Conservation (phyloP, 768 basidiomycete genomes). For the Pisolithus marmoratus region DNA sequence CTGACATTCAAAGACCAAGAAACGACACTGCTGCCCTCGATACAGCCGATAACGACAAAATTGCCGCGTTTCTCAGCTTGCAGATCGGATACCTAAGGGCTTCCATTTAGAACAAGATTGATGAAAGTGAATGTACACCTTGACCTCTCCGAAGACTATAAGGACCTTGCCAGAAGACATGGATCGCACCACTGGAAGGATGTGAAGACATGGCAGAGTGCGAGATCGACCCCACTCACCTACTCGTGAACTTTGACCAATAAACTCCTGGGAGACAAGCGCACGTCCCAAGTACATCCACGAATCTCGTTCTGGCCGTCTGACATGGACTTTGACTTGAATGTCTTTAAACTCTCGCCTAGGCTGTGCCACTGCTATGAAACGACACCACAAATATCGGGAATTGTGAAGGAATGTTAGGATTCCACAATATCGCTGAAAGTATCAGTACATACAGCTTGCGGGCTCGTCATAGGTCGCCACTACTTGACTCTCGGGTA, state of each 20-base stretch:
- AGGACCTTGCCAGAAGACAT: slow-evolving; percentile 62
- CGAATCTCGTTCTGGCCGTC: slow-evolving; percentile 70
- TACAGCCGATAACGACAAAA: slow-evolving; percentile 78
- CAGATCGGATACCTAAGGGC: slow-evolving; percentile 52
- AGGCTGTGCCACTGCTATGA: slow-evolving; percentile 19
- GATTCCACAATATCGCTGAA: not conserved
- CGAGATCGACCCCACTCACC: slow-evolving; percentile 42
- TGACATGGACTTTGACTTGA: slow-evolving; percentile 80
- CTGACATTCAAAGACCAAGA: slow-evolving; percentile 84
- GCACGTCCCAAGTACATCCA: slow-evolving; percentile 82
- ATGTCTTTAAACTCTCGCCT: slow-evolving; percentile 62
- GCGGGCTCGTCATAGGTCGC: slow-evolving; percentile 10
- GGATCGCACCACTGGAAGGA: slow-evolving; percentile 33
- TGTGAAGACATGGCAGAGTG: slow-evolving; percentile 6
- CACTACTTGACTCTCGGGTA: slow-evolving; percentile 13
- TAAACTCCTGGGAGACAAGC: slow-evolving; percentile 66
- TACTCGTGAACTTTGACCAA: slow-evolving; percentile 73
- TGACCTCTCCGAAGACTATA: slow-evolving; percentile 65
- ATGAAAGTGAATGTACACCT: slow-evolving; percentile 12
- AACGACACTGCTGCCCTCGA: slow-evolving; percentile 66
- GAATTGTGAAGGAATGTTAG: slow-evolving; percentile 7
- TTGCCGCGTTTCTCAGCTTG: slow-evolving; percentile 87
- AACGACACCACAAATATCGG: not conserved
- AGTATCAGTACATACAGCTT: slow-evolving; percentile 13
- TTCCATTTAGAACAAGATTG: slow-evolving; percentile 1